Percentiles rank a stretch among this genome's conserved stretches.
These are phyloP conservation scores for Brasenia schreberi DNA, from an alignment of 164 flowering plant species.

Conservation along the genomic window DNA sequence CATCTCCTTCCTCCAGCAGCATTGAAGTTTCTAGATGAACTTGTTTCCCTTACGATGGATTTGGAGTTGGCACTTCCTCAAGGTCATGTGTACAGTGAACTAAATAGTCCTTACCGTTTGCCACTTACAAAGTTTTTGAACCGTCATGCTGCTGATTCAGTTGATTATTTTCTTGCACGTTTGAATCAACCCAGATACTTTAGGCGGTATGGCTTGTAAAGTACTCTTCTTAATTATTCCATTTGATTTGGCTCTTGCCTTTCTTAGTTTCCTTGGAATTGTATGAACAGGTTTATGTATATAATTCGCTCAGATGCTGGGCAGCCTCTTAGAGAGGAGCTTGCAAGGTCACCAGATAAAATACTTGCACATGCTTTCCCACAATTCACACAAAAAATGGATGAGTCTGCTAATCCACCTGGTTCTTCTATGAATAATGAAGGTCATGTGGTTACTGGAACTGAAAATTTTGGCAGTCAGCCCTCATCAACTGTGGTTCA, in stretches of 20 bases:
- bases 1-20: conserved; percentile 97
- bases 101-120: conserved; percentile 95
- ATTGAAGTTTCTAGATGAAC: conserved; percentile 86
- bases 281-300: conserved; percentile 71
- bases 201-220: conserved; percentile 48
- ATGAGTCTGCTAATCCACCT: conserved; percentile 15
- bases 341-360: conserved; percentile 91
- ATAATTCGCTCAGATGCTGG: conserved; percentile 96
- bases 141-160: conserved; percentile 73
- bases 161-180: conserved; percentile 91
- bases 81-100: conserved; percentile 91
- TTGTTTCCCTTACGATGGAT: conserved; percentile 85
- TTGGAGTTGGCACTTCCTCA: conserved; percentile 88
- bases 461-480: conserved; percentile 26
- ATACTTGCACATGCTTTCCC: conserved; percentile 79
- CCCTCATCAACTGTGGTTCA: conserved; percentile 17
- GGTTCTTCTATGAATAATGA: conserved; percentile 40
- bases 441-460: conserved; percentile 18
- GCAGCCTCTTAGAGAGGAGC: conserved; percentile 96
- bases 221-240: not conserved
- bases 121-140: conserved; percentile 93
- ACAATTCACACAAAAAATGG: conserved; percentile 51
- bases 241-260: too few relatives aligned
- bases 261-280: not conserved
- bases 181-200: conserved; percentile 77